Evolutionary conservation across 345 rosid species (phyloP).

Genomic region (Psidium friedrichsthalianum): DNA sequence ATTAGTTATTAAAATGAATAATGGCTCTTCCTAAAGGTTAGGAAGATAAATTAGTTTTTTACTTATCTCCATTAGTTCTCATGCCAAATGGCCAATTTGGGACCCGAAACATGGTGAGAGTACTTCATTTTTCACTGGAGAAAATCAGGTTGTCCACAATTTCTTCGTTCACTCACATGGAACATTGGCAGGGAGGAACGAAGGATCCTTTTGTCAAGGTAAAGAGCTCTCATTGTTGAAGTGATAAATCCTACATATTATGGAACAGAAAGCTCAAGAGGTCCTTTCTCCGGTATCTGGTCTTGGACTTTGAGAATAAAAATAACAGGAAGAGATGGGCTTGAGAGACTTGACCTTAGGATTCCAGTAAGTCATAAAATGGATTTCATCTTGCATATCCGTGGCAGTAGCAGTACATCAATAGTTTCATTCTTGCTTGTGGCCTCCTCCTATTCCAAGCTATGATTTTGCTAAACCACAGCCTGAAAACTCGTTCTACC

Average conservation of each 20-base stretch:
- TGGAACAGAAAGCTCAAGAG: constrained; percentile 52
- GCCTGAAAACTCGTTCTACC: background rate
- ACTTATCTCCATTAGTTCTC: too few relatives aligned
- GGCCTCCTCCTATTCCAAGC: background rate
- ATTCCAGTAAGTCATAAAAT: constrained; percentile 53
- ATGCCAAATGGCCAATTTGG: constrained; percentile 83
- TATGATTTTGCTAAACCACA: background rate
- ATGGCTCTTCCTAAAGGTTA: too few relatives aligned
- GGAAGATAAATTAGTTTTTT: too few relatives aligned
- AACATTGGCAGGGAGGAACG: constrained; percentile 55
- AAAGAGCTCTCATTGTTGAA: constrained; percentile 36
- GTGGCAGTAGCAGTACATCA: background rate
- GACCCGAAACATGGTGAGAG: constrained; percentile 56
- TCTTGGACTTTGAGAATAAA: constrained; percentile 70
- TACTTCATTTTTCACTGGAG: background rate
- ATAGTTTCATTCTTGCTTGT: background rate
- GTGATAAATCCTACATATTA: constrained; percentile 68
- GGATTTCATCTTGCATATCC: background rate
- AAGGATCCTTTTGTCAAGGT: constrained; percentile 55
- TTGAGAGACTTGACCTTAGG: constrained; percentile 78
- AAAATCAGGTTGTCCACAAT: background rate
- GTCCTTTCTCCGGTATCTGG: constrained; percentile 69
- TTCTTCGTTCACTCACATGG: background rate
- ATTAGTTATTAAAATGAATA: too few relatives aligned
- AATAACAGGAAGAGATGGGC: constrained; percentile 76